These are phyloP conservation scores for Tetrapisispora namnaoensis DNA, from an alignment of 805 yeast genomes.

Conservation along the genomic window DNA sequence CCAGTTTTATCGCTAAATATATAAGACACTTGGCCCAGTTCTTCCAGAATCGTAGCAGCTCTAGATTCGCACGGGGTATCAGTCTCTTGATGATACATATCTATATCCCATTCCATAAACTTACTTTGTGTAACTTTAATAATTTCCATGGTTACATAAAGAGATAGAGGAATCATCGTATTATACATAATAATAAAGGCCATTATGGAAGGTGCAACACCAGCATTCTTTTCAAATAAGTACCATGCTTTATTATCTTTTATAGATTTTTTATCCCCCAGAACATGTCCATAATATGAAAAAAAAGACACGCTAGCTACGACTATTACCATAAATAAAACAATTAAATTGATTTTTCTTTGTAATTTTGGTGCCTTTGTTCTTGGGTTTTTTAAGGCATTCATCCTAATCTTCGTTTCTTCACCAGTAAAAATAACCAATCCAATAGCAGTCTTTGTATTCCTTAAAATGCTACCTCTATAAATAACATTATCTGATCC, in stretches of 20 bases:
- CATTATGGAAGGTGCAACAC: slow-evolving; percentile 84
- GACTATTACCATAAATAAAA: slow-evolving; percentile 75
- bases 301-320: slow-evolving; percentile 69
- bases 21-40: slow-evolving; percentile 92
- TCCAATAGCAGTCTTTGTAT: slow-evolving; percentile 67
- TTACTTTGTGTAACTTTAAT: slow-evolving; percentile 81
- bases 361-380: slow-evolving; percentile 91
- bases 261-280: slow-evolving; percentile 34
- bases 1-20: slow-evolving; percentile 96
- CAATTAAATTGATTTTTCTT: slow-evolving; percentile 69
- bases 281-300: slow-evolving; percentile 68
- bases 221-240: slow-evolving; percentile 59
- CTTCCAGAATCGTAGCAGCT: slow-evolving; percentile 92
- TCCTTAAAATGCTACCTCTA: slow-evolving; percentile 83
- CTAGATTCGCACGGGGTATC: slow-evolving; percentile 92
- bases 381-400: slow-evolving; percentile 81
- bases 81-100: slow-evolving; percentile 78
- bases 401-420: slow-evolving; percentile 92
- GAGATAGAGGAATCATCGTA: slow-evolving; percentile 87
- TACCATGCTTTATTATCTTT: slow-evolving; percentile 58
- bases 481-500: slow-evolving; percentile 78
- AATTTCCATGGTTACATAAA: slow-evolving; percentile 94
- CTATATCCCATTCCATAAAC: slow-evolving; percentile 80
- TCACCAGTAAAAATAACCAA: slow-evolving; percentile 89
- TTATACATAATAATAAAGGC: slow-evolving; percentile 96